Percentiles rank a stretch among this genome's conserved stretches.
phyloP scores from a whole-genome alignment of 257 asterid genomes.

The Penstemon newberryi region DNA sequence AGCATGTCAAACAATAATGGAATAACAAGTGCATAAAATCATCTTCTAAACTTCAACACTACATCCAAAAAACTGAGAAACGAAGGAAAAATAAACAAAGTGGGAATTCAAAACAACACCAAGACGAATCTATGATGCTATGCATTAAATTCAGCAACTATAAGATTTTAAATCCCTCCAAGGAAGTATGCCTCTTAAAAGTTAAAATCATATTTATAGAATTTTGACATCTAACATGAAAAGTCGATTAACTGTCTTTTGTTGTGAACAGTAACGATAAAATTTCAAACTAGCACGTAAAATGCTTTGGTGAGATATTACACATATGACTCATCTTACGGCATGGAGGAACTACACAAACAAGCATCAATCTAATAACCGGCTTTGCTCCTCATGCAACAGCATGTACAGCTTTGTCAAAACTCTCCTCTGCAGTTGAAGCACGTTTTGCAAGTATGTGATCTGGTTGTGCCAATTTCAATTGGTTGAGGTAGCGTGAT shows the following conservation, averaged over 20 bases:
- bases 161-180: background rate
- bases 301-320: background rate
- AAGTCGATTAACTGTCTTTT: slow-evolving; percentile 21
- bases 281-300: background rate
- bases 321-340: slow-evolving; percentile 27
- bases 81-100: no score
- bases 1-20: no score
- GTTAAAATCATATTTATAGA: slow-evolving; percentile 9
- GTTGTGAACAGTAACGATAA: slow-evolving; percentile 7
- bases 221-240: slow-evolving; percentile 27
- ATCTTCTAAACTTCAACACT: no score
- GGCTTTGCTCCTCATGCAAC: slow-evolving; percentile 49
- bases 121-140: background rate
- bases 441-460: slow-evolving; percentile 72
- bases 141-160: background rate
- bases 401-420: slow-evolving; percentile 82
- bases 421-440: slow-evolving; percentile 66
- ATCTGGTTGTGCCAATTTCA: slow-evolving; percentile 79
- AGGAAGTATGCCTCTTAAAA: no score
- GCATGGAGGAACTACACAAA: slow-evolving; percentile 9
- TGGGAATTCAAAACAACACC: no score
- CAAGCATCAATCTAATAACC: slow-evolving; percentile 14
- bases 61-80: no score
- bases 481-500: slow-evolving; percentile 87
- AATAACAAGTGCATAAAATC: no score